phyloP scores from a whole-genome alignment of 768 basidiomycete genomes.

The Lactarius hatsudake region DNA sequence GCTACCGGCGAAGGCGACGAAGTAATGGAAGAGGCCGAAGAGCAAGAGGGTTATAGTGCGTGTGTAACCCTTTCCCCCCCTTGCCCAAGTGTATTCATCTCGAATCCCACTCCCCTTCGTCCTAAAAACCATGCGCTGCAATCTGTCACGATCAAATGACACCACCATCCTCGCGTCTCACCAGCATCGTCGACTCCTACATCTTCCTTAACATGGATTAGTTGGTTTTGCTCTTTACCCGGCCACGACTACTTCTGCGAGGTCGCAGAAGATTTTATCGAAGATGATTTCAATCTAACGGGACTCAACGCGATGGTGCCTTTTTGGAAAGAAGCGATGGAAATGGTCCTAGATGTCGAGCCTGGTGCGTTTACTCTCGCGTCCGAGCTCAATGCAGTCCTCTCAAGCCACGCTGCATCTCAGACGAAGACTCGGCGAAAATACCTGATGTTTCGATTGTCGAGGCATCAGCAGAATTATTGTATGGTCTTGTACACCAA shows the following conservation, averaged over 20 bases:
- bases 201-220: conserved; percentile 92
- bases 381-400: conserved; percentile 8
- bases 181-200: conserved; percentile 87
- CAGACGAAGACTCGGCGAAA: conserved; percentile 89
- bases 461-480: conserved; percentile 93
- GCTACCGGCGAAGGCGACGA: conserved; percentile 66
- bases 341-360: conserved; percentile 99
- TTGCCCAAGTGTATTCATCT: conserved; percentile 19
- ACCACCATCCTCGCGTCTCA: conserved; percentile 11
- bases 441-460: conserved; percentile 99
- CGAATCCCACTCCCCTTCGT: conserved; percentile 2
- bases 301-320: conserved; percentile 95
- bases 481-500: conserved; percentile 97
- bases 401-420: conserved; percentile 33
- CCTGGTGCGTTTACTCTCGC: conserved; percentile 65
- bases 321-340: conserved; percentile 99
- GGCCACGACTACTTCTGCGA: conserved; percentile 99
- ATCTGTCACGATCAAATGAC: conserved; percentile 6
- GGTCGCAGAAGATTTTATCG: conserved; percentile 98
- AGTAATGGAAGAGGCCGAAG: conserved; percentile 68
- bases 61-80: conserved; percentile 28
- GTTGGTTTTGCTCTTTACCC: conserved; percentile 92
- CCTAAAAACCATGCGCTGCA: background rate
- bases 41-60: conserved; percentile 79
- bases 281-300: conserved; percentile 98